These are phyloP conservation scores for Batrachochytrium dendrobatidis DNA, from an alignment of 371 early-diverging fungal genomes.

Conservation along the genomic window DNA sequence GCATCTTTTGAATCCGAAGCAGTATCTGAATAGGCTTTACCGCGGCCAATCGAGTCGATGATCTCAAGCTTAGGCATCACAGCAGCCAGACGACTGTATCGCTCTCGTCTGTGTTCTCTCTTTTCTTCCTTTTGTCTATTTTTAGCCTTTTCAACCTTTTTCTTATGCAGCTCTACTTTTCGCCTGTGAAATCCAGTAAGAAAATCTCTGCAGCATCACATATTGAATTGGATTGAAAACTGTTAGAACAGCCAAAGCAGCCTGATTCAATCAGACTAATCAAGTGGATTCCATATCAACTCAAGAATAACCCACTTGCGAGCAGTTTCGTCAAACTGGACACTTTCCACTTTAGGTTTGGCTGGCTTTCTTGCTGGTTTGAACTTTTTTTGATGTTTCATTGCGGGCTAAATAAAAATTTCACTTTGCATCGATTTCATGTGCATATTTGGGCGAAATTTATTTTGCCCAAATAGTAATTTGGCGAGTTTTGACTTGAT, in stretches of 20 bases:
- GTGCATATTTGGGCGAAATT: no score
- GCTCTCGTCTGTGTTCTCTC: conserved; percentile 45
- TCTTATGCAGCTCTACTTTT: conserved; percentile 61
- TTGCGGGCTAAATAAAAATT: no score
- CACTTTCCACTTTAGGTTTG: no score
- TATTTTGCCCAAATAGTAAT: no score
- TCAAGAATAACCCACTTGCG: not conserved
- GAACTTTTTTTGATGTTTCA: no score
- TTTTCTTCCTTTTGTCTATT: conserved; percentile 48
- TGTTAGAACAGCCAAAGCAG: not conserved
- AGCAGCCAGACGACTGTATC: not conserved
- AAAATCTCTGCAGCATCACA: conserved; percentile 48
- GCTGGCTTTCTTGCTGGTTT: no score
- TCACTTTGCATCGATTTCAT: no score
- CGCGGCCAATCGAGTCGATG: not conserved
- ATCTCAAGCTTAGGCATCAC: conserved; percentile 1
- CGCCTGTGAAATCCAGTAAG: conserved; percentile 79
- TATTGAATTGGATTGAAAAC: not conserved
- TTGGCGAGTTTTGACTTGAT: no score
- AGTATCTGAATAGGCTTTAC: not conserved
- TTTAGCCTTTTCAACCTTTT: conserved; percentile 47
- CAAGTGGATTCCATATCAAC: no score
- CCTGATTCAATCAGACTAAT: no score
- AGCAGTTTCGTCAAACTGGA: not conserved
- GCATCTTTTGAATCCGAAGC: not conserved